Base-by-base conservation (phyloP, 2,329 filamentous ascomycete genomes). In the Verticillium zaregamsianum region DNA sequence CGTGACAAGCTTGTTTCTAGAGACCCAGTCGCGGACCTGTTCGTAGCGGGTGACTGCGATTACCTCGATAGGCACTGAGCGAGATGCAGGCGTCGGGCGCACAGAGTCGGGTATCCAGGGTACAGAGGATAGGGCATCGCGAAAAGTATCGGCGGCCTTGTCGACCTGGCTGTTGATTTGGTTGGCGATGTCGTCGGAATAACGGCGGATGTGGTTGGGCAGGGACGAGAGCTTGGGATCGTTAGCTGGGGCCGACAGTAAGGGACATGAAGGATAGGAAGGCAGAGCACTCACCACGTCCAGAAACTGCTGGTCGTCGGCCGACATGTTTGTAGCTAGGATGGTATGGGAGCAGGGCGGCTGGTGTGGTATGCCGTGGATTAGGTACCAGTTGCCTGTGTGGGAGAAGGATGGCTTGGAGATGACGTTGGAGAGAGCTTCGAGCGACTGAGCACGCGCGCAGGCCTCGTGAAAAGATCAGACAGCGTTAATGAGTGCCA, bases 141-240 rank as follows among this genome's bases (percentile, higher is more conserved):
- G 87, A 56, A 97, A 80, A 40, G 84, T 81, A 39, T 82, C 80
- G 60, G 93, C 91, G 55, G 92, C 87, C 63, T 84, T 82, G 70
- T 97, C 92, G 74, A 97, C 89, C 71, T 93, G 87, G 62, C 84
- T 82, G 76, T 97, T 92, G 73, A 96, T 86, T 67, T 89, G 90
- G 66, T 92, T 89, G 72, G 92, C 92, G 64, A 94, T 83, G 59
- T 91, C 84, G 68, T 83, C 81, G 17, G 90, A 88, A 74, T 92
- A 93, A 66, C 81, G 82, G 64, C 85, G 85, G 72, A 94, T 81
- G 70, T 93, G 87, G 76, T 85, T 76, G 64, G 81, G 79, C 61
- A 85, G 74, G 66, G 77, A 80, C 65, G 81, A 80, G 66, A 86
- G 75, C 83, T 86, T 62, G 57, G 60, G 39, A 39, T 59, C n/a